These are phyloP conservation scores for Aspergillus fumigatus DNA, from an alignment of 2,329 filamentous ascomycete genomes.

Conservation along the genomic window DNA sequence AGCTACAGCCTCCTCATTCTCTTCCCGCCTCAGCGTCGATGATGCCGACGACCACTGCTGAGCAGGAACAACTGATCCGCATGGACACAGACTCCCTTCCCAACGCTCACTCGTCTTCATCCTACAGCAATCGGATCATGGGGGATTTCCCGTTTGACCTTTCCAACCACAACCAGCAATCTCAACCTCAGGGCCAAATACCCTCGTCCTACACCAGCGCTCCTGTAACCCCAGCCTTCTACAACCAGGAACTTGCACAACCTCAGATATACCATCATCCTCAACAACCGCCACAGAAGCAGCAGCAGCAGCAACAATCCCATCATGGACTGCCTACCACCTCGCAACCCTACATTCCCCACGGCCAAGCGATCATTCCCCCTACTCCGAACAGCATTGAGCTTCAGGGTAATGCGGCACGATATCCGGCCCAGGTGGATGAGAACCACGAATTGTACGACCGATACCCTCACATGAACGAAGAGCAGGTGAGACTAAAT, in stretches of 20 bases:
- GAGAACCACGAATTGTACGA: slow-evolving; percentile 42
- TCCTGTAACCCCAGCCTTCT: slow-evolving; percentile 29
- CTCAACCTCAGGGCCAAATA: slow-evolving; percentile 21
- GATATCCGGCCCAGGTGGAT: slow-evolving; percentile 39
- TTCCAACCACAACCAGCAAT: slow-evolving; percentile 15
- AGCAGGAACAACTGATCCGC: slow-evolving; percentile 22
- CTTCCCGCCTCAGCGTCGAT: slow-evolving; percentile 30
- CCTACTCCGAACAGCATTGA: slow-evolving; percentile 48
- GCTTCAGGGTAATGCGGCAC: slow-evolving; percentile 40
- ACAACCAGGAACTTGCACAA: slow-evolving; percentile 28
- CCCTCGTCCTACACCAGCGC: slow-evolving; percentile 28
- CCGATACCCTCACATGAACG: slow-evolving; percentile 38
- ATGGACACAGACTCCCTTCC: slow-evolving; percentile 25
- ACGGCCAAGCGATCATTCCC: slow-evolving; percentile 37
- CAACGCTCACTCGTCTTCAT: slow-evolving; percentile 21
- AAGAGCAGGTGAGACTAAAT: slow-evolving; percentile 38
- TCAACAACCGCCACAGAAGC: slow-evolving; percentile 24
- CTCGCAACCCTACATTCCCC: slow-evolving; percentile 25
- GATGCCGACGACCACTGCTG: slow-evolving; percentile 29
- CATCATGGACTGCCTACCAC: slow-evolving; percentile 16
- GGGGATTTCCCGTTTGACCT: slow-evolving; percentile 34
- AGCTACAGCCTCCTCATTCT: slow-evolving; percentile 30
- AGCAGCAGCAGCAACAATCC: slow-evolving; percentile 22
- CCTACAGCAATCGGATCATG: slow-evolving; percentile 24
- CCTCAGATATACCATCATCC: slow-evolving; percentile 20